Conservation (phyloP, 108 stramenopile genomes). For the Licmophora abbreviata region DNA sequence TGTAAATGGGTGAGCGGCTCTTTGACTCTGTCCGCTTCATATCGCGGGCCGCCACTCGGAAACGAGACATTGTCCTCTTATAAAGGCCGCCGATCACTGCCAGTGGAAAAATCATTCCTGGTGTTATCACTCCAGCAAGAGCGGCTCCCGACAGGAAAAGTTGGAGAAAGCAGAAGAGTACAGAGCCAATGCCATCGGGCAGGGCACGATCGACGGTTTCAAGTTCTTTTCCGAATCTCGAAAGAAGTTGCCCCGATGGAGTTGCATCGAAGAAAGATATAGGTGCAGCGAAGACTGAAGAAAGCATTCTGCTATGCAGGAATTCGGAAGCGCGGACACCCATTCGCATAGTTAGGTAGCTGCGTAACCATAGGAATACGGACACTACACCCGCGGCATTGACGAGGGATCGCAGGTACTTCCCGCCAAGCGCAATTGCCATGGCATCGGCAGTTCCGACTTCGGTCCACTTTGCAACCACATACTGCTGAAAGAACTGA, state of each 20-base stretch:
- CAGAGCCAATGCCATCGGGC: conserved; percentile 58
- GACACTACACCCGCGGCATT: conserved; percentile 65
- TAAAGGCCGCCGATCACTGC: conserved; percentile 41
- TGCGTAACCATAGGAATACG: conserved; percentile 56
- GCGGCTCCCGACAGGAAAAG: conserved; percentile 48
- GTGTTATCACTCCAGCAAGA: conserved; percentile 55
- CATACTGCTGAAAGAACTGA: conserved; percentile 76
- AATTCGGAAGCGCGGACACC: conserved; percentile 57
- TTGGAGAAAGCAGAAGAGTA: conserved; percentile 65
- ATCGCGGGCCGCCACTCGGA: conserved; percentile 71
- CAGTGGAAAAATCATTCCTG: conserved; percentile 48
- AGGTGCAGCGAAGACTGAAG: conserved; percentile 82
- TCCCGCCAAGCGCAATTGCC: conserved; percentile 35
- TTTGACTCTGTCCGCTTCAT: conserved; percentile 82
- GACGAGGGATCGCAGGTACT: conserved; percentile 48
- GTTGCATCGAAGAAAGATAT: conserved; percentile 89
- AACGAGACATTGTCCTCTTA: conserved; percentile 39
- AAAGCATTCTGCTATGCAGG: conserved; percentile 58
- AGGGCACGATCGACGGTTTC: conserved; percentile 66
- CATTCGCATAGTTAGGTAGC: conserved; percentile 56
- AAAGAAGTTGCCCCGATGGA: conserved; percentile 83
- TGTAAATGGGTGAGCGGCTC: conserved; percentile 87
- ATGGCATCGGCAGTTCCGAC: conserved; percentile 31
- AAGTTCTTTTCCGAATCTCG: conserved; percentile 86
- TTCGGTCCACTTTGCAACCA: conserved; percentile 74